Percentiles rank a stretch among this genome's conserved stretches.
Conservation (phyloP, 306 rosid genomes). For the Geum urbanum region DNA sequence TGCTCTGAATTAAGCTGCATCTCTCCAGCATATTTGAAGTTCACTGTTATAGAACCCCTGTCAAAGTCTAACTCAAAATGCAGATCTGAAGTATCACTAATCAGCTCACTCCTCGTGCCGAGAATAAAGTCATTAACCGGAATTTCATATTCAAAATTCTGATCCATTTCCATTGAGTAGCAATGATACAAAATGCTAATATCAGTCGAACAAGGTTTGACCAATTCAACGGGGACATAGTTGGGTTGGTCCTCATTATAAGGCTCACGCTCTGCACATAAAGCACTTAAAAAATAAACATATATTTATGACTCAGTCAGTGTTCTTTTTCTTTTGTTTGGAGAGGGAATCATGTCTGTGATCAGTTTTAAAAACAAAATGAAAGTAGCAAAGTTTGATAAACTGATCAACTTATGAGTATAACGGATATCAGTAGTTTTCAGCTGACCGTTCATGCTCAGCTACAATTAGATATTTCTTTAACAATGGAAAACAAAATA, state of each 20-base stretch:
- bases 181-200: constrained; percentile 45
- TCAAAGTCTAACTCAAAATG: constrained; percentile 43
- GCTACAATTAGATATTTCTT: too few relatives aligned
- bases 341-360: not conserved
- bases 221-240: constrained; percentile 60
- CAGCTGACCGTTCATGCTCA: too few relatives aligned
- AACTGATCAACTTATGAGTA: not conserved
- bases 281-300: constrained; percentile 10
- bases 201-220: constrained; percentile 25
- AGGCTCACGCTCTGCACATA: constrained; percentile 45
- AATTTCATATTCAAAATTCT: constrained; percentile 43
- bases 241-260: constrained; percentile 51
- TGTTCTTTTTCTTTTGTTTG: not conserved
- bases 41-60: constrained; percentile 46
- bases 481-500: too few relatives aligned
- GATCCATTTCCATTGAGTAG: constrained; percentile 59
- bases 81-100: constrained; percentile 41
- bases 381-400: not conserved
- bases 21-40: constrained; percentile 45
- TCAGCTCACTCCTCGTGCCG: constrained; percentile 47
- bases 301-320: not conserved
- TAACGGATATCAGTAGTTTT: too few relatives aligned
- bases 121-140: constrained; percentile 52
- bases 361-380: not conserved
- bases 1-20: constrained; percentile 40